phyloP scores from a whole-genome alignment of 2,329 filamentous ascomycete species.

The Aaosphaeria arxii region DNA sequence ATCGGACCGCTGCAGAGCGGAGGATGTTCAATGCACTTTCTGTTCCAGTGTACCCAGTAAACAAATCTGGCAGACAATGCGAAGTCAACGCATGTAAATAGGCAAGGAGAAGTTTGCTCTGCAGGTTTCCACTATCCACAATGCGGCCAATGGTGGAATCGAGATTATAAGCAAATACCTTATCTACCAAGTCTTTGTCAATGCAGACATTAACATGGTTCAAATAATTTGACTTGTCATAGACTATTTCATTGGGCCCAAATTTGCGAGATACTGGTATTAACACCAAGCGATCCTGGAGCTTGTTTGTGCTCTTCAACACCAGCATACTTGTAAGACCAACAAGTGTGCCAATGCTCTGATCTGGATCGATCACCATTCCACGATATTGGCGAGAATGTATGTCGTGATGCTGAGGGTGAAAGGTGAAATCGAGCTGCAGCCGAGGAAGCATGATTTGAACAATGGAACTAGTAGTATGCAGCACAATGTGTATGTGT shows the following conservation, averaged over 20 bases:
- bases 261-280: constrained; percentile 20
- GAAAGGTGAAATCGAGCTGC: constrained; percentile 11
- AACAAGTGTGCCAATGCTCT: constrained; percentile 18
- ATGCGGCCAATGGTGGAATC: constrained; percentile 52
- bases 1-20: constrained; percentile 47
- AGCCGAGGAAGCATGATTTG: constrained; percentile 16
- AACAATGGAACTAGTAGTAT: constrained; percentile 1
- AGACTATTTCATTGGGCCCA: neutral
- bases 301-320: constrained; percentile 7
- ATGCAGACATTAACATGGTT: constrained; percentile 12
- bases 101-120: constrained; percentile 51
- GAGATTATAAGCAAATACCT: constrained; percentile 47
- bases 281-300: constrained; percentile 32
- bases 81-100: constrained; percentile 57
- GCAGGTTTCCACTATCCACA: constrained; percentile 48
- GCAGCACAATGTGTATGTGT: constrained; percentile 15
- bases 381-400: constrained; percentile 22
- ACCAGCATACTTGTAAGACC: constrained; percentile 24
- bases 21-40: constrained; percentile 54
- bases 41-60: constrained; percentile 52
- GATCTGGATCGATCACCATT: constrained; percentile 22
- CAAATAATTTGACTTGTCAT: neutral
- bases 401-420: constrained; percentile 3
- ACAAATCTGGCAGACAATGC: constrained; percentile 48
- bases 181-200: constrained; percentile 8